Evolutionary conservation across 108 stramenopile genomes (phyloP), one percentile per base, ranked within the genome.

Genomic region (Nitzschia inconspicua): DNA sequence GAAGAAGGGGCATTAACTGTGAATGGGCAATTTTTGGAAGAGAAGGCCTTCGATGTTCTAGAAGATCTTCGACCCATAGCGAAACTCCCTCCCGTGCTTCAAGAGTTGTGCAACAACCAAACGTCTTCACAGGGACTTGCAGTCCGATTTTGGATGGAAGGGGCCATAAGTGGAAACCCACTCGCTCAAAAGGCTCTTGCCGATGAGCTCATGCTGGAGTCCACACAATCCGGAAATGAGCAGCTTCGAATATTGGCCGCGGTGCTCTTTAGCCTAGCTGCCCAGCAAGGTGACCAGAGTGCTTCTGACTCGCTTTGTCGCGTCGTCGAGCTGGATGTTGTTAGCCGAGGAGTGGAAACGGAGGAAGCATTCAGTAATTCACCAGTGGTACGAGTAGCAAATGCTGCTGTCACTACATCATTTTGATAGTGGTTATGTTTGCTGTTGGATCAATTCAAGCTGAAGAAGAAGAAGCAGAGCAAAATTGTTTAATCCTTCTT

Each of bases 171-270:
- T 20, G 86, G 86, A 14, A 77, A 84, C 51, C 67, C 70, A 2
- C 10, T 72, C 10, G 83, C 86, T 0, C 86, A 88, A 57, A 40
- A 66, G 22, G 43, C 80, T 8, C 70, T 86, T 0, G 85, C 72
- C 1, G 77, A 83, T 28, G 76, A 83, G 41, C 25, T 81, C 25
- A 86, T 86, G 85, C 19, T 63, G 43, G 37, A 56, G 24, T 66
- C 59, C 20, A 29, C 35, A 0, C 34, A 29, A 50, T 42, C 6
- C 5, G 36, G 9, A 32, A 55, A 70, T 36, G 23, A 64, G 24
- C 55, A 76, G 19, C 20, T 73, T 24, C 29, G 71, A 22, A 24
- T 76, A 14, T 46, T 80, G 36, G 81, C 83, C 4, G 68, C 70
- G 39, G 47, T 56, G 2, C 20, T 85, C 10, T 83, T 83, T 64